phyloP scores from a whole-genome alignment of 805 yeast species.

The Yarrowia hollandica region DNA sequence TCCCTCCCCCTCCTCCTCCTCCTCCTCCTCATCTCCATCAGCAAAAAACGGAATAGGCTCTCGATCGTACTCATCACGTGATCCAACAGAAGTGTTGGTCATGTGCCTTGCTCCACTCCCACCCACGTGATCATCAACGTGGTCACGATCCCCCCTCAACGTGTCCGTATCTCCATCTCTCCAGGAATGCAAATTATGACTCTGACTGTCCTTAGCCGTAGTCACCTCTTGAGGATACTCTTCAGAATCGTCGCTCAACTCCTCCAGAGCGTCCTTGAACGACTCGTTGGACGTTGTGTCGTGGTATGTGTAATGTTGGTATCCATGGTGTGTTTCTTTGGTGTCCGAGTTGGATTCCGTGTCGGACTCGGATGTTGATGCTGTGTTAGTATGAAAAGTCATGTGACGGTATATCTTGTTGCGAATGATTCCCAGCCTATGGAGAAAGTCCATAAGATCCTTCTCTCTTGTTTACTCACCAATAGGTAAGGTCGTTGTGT shows the following conservation, averaged over 20 bases:
- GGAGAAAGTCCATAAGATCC: too few relatives aligned
- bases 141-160: neutral
- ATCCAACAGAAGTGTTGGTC: too few relatives aligned
- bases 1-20: neutral
- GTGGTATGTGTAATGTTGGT: conserved; percentile 13
- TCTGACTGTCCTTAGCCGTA: neutral
- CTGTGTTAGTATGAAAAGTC: neutral
- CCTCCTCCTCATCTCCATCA: neutral
- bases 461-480: too few relatives aligned
- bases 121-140: neutral
- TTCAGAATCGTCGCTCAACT: neutral
- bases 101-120: too few relatives aligned
- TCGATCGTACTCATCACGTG: neutral
- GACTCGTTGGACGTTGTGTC: conserved; percentile 12
- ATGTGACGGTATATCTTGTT: too few relatives aligned
- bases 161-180: neutral
- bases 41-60: neutral
- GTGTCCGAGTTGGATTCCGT: neutral
- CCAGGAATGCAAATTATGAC: conserved; percentile 7
- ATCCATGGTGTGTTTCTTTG: conserved; percentile 1
- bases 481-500: neutral
- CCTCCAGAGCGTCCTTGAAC: conserved; percentile 21
- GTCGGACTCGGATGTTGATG: neutral
- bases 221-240: neutral
- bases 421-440: too few relatives aligned